Evolutionary conservation across 768 basidiomycete genomes (phyloP).

Genomic region (Rhodotorula toruloides): DNA sequence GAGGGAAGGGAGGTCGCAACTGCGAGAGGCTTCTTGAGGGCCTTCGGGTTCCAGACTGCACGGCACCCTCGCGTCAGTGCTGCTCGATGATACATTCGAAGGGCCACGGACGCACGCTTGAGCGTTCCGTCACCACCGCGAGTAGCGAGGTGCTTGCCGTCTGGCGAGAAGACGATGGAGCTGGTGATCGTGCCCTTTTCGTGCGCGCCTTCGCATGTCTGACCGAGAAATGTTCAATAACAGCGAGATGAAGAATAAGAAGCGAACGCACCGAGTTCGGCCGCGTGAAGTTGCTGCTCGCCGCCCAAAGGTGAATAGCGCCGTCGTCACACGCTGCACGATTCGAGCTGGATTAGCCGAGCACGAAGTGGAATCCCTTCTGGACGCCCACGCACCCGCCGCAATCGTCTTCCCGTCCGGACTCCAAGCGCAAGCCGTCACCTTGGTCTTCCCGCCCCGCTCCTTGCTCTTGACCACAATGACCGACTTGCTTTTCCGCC

Average conservation of each 20-base stretch:
- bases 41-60: slow-evolving; percentile 90
- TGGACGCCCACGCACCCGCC: slow-evolving; percentile 46
- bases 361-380: too few species aligned
- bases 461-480: slow-evolving; percentile 96
- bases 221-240: slow-evolving; percentile 45
- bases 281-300: slow-evolving; percentile 80
- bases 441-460: slow-evolving; percentile 68
- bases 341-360: too few species aligned
- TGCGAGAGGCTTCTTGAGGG: slow-evolving; percentile 81
- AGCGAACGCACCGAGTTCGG: slow-evolving; percentile 50
- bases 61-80: background rate
- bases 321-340: slow-evolving; percentile 79
- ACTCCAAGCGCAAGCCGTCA: slow-evolving; percentile 80
- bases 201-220: slow-evolving; percentile 76
- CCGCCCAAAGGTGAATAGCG: slow-evolving; percentile 71
- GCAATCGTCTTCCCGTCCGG: slow-evolving; percentile 82
- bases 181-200: slow-evolving; percentile 78
- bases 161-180: slow-evolving; percentile 79
- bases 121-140: slow-evolving; percentile 92
- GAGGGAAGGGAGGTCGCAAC: slow-evolving; percentile 63
- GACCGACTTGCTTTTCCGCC: slow-evolving; percentile 87
- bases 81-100: too few species aligned
- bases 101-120: slow-evolving; percentile 62
- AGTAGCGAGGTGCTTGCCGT: slow-evolving; percentile 76
- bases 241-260: background rate